These are phyloP conservation scores for Amaranthus cruentus DNA, from an alignment of 148 eudicot genomes.

Conservation along the genomic window DNA sequence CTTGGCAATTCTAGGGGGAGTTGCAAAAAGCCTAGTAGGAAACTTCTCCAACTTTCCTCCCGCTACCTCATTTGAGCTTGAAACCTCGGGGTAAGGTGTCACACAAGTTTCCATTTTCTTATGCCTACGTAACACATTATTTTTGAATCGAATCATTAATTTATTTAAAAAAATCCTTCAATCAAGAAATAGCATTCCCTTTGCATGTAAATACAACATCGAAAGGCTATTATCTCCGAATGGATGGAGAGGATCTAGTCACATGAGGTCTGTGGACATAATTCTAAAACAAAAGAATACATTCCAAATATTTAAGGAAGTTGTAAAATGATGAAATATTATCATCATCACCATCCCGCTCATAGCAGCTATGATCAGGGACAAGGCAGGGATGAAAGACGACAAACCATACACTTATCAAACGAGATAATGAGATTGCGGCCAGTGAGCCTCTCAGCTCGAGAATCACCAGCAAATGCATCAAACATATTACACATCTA, in stretches of 20 bases:
- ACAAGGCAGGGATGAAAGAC: too few species aligned
- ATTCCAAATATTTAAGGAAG: too few species aligned
- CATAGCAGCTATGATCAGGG: too few species aligned
- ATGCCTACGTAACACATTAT: conserved; percentile 42
- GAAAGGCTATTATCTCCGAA: not conserved
- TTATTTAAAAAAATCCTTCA: not conserved
- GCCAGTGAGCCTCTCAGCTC: too few species aligned
- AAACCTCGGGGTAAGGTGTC: conserved; percentile 49
- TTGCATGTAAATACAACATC: not conserved
- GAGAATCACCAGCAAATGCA: not conserved
- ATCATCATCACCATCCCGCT: too few species aligned
- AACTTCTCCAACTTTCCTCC: conserved; percentile 50
- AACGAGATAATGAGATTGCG: too few species aligned
- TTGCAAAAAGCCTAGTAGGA: conserved; percentile 56
- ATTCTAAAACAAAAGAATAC: too few species aligned
- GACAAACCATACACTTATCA: too few species aligned
- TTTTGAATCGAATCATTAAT: not conserved
- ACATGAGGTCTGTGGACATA: too few species aligned
- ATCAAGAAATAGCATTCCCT: not conserved
- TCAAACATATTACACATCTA: not conserved
- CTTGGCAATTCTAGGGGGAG: conserved; percentile 57
- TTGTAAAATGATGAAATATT: too few species aligned
- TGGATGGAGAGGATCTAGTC: not conserved
- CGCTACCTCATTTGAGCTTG: conserved; percentile 39
- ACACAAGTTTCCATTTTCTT: conserved; percentile 65